phyloP scores from a whole-genome alignment of 2,329 filamentous ascomycete genomes.

The Aspergillus candidus region DNA sequence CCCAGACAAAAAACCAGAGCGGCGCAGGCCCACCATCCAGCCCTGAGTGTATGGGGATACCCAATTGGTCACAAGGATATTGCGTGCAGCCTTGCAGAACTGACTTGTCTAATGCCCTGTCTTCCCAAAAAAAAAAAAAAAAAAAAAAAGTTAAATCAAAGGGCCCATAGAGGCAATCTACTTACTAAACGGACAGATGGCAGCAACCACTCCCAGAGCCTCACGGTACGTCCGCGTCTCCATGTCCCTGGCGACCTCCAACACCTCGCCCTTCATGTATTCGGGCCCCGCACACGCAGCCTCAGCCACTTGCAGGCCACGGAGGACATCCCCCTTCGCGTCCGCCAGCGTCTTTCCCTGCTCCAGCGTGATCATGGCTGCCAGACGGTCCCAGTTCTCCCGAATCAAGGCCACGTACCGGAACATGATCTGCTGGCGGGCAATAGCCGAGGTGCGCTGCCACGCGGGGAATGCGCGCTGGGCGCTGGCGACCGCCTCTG shows the following conservation, averaged over 20 bases:
- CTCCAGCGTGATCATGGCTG: slow-evolving; percentile 56
- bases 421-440: slow-evolving; percentile 57
- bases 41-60: too few species aligned
- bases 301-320: slow-evolving; percentile 58
- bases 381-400: slow-evolving; percentile 56
- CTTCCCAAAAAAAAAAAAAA: too few species aligned
- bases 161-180: too few species aligned
- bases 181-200: slow-evolving; percentile 54
- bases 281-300: slow-evolving; percentile 59
- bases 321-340: slow-evolving; percentile 57
- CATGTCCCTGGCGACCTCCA: slow-evolving; percentile 60
- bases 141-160: too few species aligned
- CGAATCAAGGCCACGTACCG: slow-evolving; percentile 55
- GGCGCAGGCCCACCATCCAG: too few species aligned
- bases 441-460: slow-evolving; percentile 51
- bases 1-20: too few species aligned
- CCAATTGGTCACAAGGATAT: too few species aligned
- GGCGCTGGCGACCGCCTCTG: slow-evolving; percentile 52
- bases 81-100: too few species aligned
- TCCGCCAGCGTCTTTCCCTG: slow-evolving; percentile 61
- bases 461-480: slow-evolving; percentile 54
- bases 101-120: too few species aligned
- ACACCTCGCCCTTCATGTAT: slow-evolving; percentile 55
- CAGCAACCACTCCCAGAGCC: slow-evolving; percentile 55
- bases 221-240: slow-evolving; percentile 58